These are phyloP conservation scores for Phytophthora lateralis DNA, from an alignment of 352 stramenopile genomes.

Conservation along the genomic window DNA sequence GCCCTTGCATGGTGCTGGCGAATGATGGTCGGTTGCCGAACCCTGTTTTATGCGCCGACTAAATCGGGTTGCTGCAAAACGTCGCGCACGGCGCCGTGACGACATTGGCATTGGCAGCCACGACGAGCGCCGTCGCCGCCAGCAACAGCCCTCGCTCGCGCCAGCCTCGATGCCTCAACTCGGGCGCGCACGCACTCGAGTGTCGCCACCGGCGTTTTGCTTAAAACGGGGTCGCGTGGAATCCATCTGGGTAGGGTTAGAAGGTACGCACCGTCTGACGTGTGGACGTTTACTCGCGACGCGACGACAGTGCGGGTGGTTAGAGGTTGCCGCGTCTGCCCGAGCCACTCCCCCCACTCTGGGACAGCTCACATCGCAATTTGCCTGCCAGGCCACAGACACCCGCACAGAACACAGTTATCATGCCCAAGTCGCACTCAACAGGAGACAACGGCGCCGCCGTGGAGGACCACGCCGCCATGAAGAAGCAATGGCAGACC, in stretches of 20 bases:
- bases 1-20: slow-evolving; percentile 9
- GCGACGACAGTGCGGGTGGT: slow-evolving; percentile 32
- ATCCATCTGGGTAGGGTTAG: slow-evolving; percentile 35
- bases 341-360: not conserved
- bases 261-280: slow-evolving; percentile 36
- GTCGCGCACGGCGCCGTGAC: too few species aligned
- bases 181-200: slow-evolving; percentile 27
- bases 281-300: slow-evolving; percentile 42
- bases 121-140: not conserved
- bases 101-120: not conserved
- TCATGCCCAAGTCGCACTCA: slow-evolving; percentile 41
- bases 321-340: slow-evolving; percentile 27
- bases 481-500: slow-evolving; percentile 70
- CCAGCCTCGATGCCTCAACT: slow-evolving; percentile 6
- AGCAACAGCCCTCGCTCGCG: not conserved
- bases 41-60: slow-evolving; percentile 13
- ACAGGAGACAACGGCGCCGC: slow-evolving; percentile 13
- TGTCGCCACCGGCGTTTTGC: slow-evolving; percentile 34
- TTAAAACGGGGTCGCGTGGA: slow-evolving; percentile 27
- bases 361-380: slow-evolving; percentile 38
- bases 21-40: slow-evolving; percentile 22
- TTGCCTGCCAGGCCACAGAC: slow-evolving; percentile 19
- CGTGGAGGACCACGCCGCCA: slow-evolving; percentile 50
- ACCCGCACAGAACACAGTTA: not conserved
- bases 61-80: not conserved